A percentile compares a stretch with the other conserved stretches of the same genome.
phyloP scores from a whole-genome alignment of 768 basidiomycete genomes.

The Rhizopogon vinicolor region DNA sequence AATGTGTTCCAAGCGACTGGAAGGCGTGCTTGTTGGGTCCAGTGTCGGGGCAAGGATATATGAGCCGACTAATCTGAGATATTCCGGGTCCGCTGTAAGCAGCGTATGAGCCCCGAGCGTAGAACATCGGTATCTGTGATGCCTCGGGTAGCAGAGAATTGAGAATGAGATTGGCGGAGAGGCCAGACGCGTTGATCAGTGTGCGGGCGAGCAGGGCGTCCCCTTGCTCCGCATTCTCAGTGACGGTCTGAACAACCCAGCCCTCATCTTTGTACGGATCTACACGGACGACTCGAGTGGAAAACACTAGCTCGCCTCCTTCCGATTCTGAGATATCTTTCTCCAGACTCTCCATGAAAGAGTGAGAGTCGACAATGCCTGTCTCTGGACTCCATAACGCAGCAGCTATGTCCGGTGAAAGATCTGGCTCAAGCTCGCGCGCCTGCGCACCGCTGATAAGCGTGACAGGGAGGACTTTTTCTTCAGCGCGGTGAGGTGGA shows the following conservation, averaged over 20 bases:
- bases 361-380: conserved; percentile 87
- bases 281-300: conserved; percentile 81
- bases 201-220: conserved; percentile 71
- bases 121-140: conserved; percentile 68
- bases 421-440: conserved; percentile 73
- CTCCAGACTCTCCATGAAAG: conserved; percentile 79
- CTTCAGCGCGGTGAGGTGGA: conserved; percentile 14
- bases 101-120: conserved; percentile 82
- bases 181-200: conserved; percentile 79
- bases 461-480: conserved; percentile 51
- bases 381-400: conserved; percentile 85
- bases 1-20: conserved; percentile 87
- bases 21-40: conserved; percentile 58
- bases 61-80: conserved; percentile 60
- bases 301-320: conserved; percentile 65
- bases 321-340: conserved; percentile 73
- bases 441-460: conserved; percentile 69
- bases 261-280: conserved; percentile 67
- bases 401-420: conserved; percentile 63
- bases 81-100: conserved; percentile 81
- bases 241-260: conserved; percentile 85
- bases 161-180: conserved; percentile 65
- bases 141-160: conserved; percentile 61
- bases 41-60: conserved; percentile 87
- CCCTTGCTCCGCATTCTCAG: conserved; percentile 41